These are phyloP conservation scores for Diversispora epigaea DNA, from an alignment of 192 early-diverging fungal species.

Conservation along the genomic window DNA sequence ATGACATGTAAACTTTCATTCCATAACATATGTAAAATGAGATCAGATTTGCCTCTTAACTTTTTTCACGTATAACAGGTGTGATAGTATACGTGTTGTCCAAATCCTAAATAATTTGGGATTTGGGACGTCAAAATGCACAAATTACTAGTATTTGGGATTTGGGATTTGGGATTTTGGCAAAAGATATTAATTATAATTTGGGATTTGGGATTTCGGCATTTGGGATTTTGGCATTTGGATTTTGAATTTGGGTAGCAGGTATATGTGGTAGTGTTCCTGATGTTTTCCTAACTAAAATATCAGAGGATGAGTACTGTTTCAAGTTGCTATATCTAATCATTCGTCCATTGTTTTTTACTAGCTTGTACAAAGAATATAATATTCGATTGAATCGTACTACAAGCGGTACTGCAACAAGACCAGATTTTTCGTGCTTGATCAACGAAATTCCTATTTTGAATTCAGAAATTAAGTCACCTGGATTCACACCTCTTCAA, in stretches of 20 bases:
- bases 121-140: too few relatives aligned
- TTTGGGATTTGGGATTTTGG: too few relatives aligned
- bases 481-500: slow-evolving; percentile 21
- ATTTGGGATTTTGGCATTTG: too few relatives aligned
- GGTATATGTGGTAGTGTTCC: slow-evolving; percentile 22
- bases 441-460: slow-evolving; percentile 21
- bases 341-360: slow-evolving; percentile 24
- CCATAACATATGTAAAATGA: slow-evolving; percentile 13
- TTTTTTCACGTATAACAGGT: slow-evolving; percentile 19
- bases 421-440: slow-evolving; percentile 28
- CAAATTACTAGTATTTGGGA: too few relatives aligned
- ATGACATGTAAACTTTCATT: slow-evolving; percentile 4
- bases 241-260: too few relatives aligned
- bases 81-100: slow-evolving; percentile 20
- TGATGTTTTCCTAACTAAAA: slow-evolving; percentile 29
- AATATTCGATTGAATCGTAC: slow-evolving; percentile 15
- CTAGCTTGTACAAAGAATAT: slow-evolving; percentile 3
- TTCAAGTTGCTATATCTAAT: slow-evolving; percentile 34
- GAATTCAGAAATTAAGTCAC: slow-evolving; percentile 21
- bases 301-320: slow-evolving; percentile 31
- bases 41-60: slow-evolving; percentile 13
- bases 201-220: too few relatives aligned
- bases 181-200: too few relatives aligned
- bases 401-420: neutral
- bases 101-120: too few relatives aligned